Evolutionary conservation across 495 filamentous ascomycete species (phyloP), one percentile per base, ranked within the genome.

Genomic region (Terfezia claveryi): DNA sequence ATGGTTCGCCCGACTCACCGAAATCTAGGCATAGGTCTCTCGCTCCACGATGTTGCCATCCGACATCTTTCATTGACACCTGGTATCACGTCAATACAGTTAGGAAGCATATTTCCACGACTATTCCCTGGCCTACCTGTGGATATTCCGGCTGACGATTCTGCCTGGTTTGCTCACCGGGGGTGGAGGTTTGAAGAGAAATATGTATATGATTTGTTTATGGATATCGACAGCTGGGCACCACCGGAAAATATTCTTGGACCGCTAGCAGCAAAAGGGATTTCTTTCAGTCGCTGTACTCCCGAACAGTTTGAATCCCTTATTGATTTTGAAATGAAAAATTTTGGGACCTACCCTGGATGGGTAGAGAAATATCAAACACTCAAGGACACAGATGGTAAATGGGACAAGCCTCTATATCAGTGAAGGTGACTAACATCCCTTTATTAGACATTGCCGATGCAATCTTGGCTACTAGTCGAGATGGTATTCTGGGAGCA

Each of bases 71-170:
- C 66, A 12, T 71, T 70, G 54, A 73, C 71, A 38, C 68, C 73
- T 36, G 76, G 76, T 2, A 69, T 80, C 36, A 70, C 69, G 36
- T 72, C 74, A 23, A 58, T 80, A 37, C 77, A 78, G 53, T 69
- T 81, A 20, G 78, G 78, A 36, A 76, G 72, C 62, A 76, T 76
- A 17, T 81, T 78, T 56, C 78, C 78, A 38, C 73, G 78, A 41
- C 64, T 81, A 7, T 66, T 80, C 14, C 77, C 76, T 56, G 78
- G 78, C 2, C 66, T 77, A 36, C 74, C 77, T 12, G 53, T 59
- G 4, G 61, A 64, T 51, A 59, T 69, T 27, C 59, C 62, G 20
- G 54, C 66, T 10, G 71, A 75, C 38, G 74, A 78, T 55, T 41
- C 57, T 50, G 69, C 72, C 23, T 81, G 78, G 78, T 80, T 81